phyloP scores from a whole-genome alignment of 306 rosid species.

The Prinsepia uniflora region DNA sequence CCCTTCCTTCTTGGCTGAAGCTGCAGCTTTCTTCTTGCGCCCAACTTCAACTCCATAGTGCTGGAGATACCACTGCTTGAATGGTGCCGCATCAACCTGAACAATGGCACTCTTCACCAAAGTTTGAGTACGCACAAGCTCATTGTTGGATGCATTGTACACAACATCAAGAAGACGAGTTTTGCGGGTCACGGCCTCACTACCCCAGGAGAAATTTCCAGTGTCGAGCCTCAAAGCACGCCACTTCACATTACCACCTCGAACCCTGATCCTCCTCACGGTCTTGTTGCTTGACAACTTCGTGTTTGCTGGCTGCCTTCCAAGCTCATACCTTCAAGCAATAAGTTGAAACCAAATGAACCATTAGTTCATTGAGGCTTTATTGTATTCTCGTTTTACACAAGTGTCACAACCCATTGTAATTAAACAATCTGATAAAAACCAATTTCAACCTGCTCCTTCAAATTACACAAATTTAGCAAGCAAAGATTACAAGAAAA shows the following conservation, averaged over 20 bases:
- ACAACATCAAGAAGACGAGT: constrained; percentile 63
- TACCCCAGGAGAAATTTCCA: constrained; percentile 67
- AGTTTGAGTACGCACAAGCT: constrained; percentile 62
- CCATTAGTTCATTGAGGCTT: not conserved
- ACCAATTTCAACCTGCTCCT: not conserved
- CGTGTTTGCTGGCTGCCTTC: constrained; percentile 64
- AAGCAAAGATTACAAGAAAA: not conserved
- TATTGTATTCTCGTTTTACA: not conserved
- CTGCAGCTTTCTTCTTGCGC: constrained; percentile 51
- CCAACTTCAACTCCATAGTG: constrained; percentile 63
- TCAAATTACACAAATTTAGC: not conserved
- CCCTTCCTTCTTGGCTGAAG: constrained; percentile 50
- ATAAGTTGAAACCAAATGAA: not conserved
- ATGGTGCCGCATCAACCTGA: constrained; percentile 68
- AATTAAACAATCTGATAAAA: not conserved
- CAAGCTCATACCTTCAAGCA: constrained; percentile 51
- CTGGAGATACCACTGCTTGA: constrained; percentile 63
- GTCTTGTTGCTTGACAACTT: constrained; percentile 64
- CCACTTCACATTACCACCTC: constrained; percentile 70
- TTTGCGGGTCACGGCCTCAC: constrained; percentile 56
- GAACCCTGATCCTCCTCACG: constrained; percentile 51
- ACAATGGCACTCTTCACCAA: constrained; percentile 62
- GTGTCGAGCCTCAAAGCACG: constrained; percentile 68
- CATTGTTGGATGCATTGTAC: constrained; percentile 62
- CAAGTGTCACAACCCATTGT: not conserved